Evolutionary conservation across 2,329 filamentous ascomycete genomes (phyloP).

Genomic region (Stagonosporopsis tanaceti): DNA sequence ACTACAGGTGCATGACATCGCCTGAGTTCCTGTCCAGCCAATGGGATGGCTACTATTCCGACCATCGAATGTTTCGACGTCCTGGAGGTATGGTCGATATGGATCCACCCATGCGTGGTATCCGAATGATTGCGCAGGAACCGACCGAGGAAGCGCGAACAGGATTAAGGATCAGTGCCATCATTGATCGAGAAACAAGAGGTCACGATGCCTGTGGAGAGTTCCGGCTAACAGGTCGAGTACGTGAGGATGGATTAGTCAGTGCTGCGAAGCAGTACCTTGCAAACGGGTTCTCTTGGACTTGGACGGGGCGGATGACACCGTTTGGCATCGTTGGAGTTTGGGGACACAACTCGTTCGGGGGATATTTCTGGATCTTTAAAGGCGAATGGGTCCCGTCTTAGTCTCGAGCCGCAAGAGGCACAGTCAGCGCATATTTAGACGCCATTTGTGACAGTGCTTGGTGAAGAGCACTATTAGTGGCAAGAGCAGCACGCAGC

Average conservation of each 20-base stretch:
- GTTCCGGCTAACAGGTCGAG: conserved; percentile 25
- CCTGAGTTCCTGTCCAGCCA: conserved; percentile 24
- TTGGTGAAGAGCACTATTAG: not conserved
- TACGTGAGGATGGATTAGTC: conserved; percentile 27
- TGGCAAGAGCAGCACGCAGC: not conserved
- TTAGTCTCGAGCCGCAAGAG: not conserved
- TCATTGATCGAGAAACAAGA: conserved; percentile 20
- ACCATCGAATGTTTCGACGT: conserved; percentile 15
- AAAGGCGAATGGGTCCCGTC: conserved; percentile 32
- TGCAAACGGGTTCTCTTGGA: conserved; percentile 14
- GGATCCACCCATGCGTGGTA: conserved; percentile 25
- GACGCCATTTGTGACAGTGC: not conserved
- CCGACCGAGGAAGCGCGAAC: conserved; percentile 9
- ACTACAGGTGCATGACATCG: conserved; percentile 28
- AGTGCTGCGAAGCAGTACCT: conserved; percentile 27
- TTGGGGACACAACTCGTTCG: conserved; percentile 27
- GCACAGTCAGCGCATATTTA: not conserved
- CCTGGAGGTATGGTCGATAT: conserved; percentile 4
- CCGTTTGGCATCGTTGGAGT: conserved; percentile 37
- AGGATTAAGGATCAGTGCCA: conserved; percentile 1
- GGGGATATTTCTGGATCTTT: conserved; percentile 40
- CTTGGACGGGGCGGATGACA: conserved; percentile 28
- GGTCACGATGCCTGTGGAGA: conserved; percentile 26
- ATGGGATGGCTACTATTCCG: conserved; percentile 31
- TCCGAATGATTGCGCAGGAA: conserved; percentile 16